Conservation (phyloP, 305 asterid genomes). For the Solanum hybrid region DNA sequence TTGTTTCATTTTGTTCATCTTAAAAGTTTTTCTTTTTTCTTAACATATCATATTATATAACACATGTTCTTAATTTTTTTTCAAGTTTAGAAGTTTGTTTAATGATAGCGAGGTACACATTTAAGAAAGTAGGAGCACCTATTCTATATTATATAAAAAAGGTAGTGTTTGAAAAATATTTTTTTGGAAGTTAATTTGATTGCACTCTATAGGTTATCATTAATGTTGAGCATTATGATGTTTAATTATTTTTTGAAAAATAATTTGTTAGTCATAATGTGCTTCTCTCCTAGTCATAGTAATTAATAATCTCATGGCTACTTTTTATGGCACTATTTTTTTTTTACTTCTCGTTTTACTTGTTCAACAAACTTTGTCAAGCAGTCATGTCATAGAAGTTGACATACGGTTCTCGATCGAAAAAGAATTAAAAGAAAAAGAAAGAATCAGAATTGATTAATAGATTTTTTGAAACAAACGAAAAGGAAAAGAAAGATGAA, state of each 20-base stretch:
- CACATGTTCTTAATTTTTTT: neutral
- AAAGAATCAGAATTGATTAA: no score
- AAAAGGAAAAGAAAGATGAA: no score
- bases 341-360: no score
- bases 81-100: no score
- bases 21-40: neutral
- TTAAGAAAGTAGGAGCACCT: no score
- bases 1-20: neutral
- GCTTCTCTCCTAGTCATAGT: neutral
- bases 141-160: neutral
- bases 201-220: neutral
- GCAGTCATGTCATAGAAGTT: no score
- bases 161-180: neutral
- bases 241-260: neutral
- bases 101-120: no score
- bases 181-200: neutral
- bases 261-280: neutral
- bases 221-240: neutral
- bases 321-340: no score
- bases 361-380: no score
- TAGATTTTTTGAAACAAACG: no score
- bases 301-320: neutral
- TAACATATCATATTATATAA: neutral
- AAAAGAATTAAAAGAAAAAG: no score
- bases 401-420: no score